Evolutionary conservation across 306 rosid species (phyloP), one percentile per base, ranked within the genome.

Genomic region (Prinsepia uniflora): DNA sequence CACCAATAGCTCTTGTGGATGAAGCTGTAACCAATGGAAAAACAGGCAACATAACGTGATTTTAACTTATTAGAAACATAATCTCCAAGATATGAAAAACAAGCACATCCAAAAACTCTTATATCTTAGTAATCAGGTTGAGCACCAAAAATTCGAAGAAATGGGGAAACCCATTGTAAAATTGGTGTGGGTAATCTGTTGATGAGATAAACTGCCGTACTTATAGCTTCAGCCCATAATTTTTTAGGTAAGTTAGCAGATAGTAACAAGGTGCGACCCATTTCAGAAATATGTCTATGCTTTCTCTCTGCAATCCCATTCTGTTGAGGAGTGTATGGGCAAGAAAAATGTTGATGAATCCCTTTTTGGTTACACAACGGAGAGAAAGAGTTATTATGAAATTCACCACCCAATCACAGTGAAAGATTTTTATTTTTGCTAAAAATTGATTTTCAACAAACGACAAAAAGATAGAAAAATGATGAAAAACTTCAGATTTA

Each of bases 61-160:
- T 46, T 7, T 0, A 47, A 19, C 12, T 66, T 66, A 4, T 46
- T 12, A 48, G 6, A 4, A 7, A 3, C 0, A 30, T 47, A 46
- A 44, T 22, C 40, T 5, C 56, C 15, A 45, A 45, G 49, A 10
- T 3, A 66, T 2, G 48, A 1, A 6, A 11, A 34, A 3, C 14
- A 13, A 45, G 6, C 17, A 43, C 57, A 66, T 4, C 43, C 56
- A 46, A 66, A 66, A 0, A 7, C 5, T 1, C 39, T 1, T 1
- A 66, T 15, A 11, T 3, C 8, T 2, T 6, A 2, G 15, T 46
- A 66, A 10, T 19, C 18, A 2, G 18, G 44, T 0, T 0, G 0
- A 0, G 7, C 1, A 1, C 30, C 9, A 45, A 18, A 34, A 0
- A 66, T 2, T 0, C 3, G 6, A 1, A 8, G 2, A 7, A 4